These are phyloP conservation scores for Boehmeria nivea DNA, from an alignment of 306 rosid genomes.

Conservation along the genomic window DNA sequence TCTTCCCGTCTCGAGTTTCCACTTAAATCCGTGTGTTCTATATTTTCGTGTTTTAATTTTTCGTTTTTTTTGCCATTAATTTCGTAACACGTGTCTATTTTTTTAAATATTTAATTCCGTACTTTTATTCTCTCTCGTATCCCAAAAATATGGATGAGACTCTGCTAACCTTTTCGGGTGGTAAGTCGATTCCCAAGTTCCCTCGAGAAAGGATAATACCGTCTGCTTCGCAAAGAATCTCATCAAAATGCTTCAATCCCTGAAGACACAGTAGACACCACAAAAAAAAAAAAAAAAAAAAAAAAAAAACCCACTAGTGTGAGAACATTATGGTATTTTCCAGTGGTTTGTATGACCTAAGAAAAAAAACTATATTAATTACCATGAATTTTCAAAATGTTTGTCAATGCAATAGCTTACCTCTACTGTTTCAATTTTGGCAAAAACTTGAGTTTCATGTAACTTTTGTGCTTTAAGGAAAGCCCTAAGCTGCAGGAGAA, in stretches of 20 bases:
- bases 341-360: too few species aligned
- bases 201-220: conserved; percentile 47
- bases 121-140: too few species aligned
- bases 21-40: too few species aligned
- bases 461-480: conserved; percentile 10
- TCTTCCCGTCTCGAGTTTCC: too few species aligned
- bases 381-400: background rate
- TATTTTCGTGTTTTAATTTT: too few species aligned
- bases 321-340: too few species aligned
- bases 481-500: conserved; percentile 12
- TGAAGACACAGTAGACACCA: conserved; percentile 1
- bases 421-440: conserved; percentile 19
- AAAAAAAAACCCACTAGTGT: too few species aligned
- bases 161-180: conserved; percentile 31
- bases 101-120: too few species aligned
- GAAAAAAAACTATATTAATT: background rate
- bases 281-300: too few species aligned
- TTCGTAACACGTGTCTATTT: too few species aligned
- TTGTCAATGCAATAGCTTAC: conserved; percentile 5
- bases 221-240: conserved; percentile 39
- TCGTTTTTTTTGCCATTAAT: too few species aligned
- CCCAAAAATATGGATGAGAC: background rate
- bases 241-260: conserved; percentile 44
- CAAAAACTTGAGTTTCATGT: conserved; percentile 11
- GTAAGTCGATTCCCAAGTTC: conserved; percentile 45